Base-by-base conservation (phyloP, 2,329 filamentous ascomycete species). In the Aureobasidium leucospermi region DNA sequence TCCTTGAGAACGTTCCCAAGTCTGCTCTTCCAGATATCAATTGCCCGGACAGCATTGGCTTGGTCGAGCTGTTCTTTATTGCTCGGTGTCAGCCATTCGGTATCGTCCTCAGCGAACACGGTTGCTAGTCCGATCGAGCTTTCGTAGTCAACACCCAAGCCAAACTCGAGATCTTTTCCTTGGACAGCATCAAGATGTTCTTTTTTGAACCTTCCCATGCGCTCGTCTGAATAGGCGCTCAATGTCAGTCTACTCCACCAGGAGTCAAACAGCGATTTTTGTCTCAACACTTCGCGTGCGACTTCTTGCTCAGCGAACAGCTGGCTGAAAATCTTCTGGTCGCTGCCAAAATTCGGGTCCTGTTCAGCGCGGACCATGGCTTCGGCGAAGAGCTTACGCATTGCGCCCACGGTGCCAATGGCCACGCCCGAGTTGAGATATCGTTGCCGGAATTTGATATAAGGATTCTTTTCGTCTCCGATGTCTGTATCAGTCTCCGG, bases 401-500 rank as follows among this genome's bases (percentile, higher is more conserved):
- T 66, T 2, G 67, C 66, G 11, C 62, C 57, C 4, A 67, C 64
- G 9, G 62, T 61, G 6, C 67, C 67, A 23, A 69, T 65, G 9
- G 48, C 63, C 1, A 65, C 61, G 8, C 66, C 66, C 0, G 63
- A 66, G 36, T 68, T 65, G 38, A 68, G 63, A 68, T 73, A 82
- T 11, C 75, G 71, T 13, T 78, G 78, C 1, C 76, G 71, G 56
- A 34, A 46, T 6, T 45, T 47, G 59, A 69, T 68, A 6, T 69
- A 70, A 23, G 75, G 67, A 1, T 69, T 67, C 38, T 63, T 68
- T 39, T 63, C 61, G 19, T 75, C 66, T 46, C 71, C 70, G 2
- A 76, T 76, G 63, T 82, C 82, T 0, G 63, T 70, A 64, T 81
- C 78, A 1, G 77, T 80, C 23, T 73, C 66, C 60, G 71, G 70